A percentile compares a stretch with the other conserved stretches of the same genome.
phyloP scores from a whole-genome alignment of 805 yeast species.

The Saccharomyces jurei region DNA sequence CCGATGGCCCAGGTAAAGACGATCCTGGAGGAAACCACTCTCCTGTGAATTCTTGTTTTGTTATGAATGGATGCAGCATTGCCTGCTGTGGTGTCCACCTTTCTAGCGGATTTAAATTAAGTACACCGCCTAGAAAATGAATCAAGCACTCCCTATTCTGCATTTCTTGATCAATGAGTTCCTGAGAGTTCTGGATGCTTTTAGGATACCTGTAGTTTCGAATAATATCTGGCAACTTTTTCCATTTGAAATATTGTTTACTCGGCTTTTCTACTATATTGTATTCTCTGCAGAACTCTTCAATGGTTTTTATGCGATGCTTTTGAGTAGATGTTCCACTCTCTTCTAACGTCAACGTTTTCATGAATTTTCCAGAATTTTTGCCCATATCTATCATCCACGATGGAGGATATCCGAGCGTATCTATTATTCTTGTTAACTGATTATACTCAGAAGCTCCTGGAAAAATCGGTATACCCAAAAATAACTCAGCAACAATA shows the following conservation, averaged over 20 bases:
- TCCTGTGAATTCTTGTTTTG: conserved; percentile 47
- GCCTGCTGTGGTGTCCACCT: conserved; percentile 98
- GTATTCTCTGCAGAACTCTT: conserved; percentile 37
- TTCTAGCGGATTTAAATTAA: conserved; percentile 83
- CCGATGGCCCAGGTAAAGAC: conserved; percentile 7
- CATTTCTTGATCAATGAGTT: conserved; percentile 58
- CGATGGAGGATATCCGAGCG: conserved; percentile 79
- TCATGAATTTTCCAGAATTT: conserved; percentile 56
- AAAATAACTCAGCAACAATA: conserved; percentile 78
- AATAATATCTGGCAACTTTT: conserved; percentile 62
- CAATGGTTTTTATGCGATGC: conserved; percentile 38
- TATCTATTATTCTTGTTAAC: conserved; percentile 68
- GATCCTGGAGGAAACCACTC: conserved; percentile 46
- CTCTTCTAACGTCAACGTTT: not conserved
- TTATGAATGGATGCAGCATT: conserved; percentile 79
- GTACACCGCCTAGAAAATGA: conserved; percentile 70
- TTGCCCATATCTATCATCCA: conserved; percentile 98
- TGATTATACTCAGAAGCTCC: conserved; percentile 93
- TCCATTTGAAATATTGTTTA: conserved; percentile 69
- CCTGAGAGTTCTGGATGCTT: conserved; percentile 34
- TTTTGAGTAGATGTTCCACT: conserved; percentile 5
- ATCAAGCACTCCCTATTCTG: conserved; percentile 60
- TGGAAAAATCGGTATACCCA: conserved; percentile 90
- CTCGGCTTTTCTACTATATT: conserved; percentile 59
- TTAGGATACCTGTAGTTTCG: conserved; percentile 65